phyloP scores from a whole-genome alignment of 768 basidiomycete genomes.

The Macrocybe gigantea region DNA sequence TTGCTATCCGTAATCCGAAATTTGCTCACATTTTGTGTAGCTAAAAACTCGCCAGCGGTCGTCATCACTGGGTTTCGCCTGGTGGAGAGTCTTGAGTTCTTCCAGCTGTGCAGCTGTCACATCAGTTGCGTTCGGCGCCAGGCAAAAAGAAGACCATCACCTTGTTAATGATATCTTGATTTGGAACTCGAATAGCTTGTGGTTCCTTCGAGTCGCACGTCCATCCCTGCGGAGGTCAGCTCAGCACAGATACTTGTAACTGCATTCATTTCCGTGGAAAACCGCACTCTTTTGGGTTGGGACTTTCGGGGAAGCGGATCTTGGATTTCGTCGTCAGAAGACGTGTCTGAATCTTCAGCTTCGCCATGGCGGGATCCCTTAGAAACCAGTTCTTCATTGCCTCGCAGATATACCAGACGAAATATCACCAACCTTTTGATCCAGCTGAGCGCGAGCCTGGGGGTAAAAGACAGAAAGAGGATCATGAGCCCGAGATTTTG shows the following conservation, averaged over 20 bases:
- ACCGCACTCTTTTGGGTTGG: neutral
- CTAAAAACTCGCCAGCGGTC: constrained; percentile 64
- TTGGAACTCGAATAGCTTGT: constrained; percentile 35
- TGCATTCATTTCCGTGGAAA: neutral
- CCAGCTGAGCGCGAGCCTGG: constrained; percentile 44
- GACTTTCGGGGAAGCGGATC: constrained; percentile 6
- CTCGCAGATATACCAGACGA: constrained; percentile 2
- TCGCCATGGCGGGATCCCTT: constrained; percentile 32
- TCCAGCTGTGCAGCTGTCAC: constrained; percentile 39
- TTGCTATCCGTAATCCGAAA: neutral
- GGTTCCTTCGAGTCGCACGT: constrained; percentile 51
- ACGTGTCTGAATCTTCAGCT: constrained; percentile 25
- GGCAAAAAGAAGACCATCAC: constrained; percentile 22
- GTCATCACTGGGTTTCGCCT: constrained; percentile 50
- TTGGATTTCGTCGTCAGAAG: constrained; percentile 13
- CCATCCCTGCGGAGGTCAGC: constrained; percentile 46
- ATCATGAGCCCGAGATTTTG: constrained; percentile 26
- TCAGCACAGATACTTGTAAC: neutral
- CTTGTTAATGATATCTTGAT: constrained; percentile 74
- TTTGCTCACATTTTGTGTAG: constrained; percentile 57
- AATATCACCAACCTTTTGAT: constrained; percentile 29
- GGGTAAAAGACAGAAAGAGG: constrained; percentile 64
- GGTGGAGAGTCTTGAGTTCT: constrained; percentile 62
- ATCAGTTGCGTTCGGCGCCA: neutral
- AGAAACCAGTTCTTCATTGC: neutral